Conservation (phyloP, 2,329 filamentous ascomycete species). For the Helotiales sp. region DNA sequence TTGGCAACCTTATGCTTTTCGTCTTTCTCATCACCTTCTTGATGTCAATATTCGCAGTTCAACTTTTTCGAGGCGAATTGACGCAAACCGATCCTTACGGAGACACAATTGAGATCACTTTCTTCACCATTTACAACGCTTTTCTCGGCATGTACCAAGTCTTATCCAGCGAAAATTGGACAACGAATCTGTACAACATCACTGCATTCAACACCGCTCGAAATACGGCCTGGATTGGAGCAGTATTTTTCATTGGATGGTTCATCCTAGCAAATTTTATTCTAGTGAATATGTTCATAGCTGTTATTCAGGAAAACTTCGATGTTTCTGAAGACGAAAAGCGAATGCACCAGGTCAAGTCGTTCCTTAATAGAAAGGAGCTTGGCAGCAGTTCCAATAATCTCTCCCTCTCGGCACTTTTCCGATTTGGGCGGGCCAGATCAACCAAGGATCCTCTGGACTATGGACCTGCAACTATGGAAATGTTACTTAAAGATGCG, state of each 20-base stretch:
- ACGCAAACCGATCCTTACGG: conserved; percentile 66
- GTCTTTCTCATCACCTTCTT: conserved; percentile 96
- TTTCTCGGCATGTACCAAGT: conserved; percentile 99
- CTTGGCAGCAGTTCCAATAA: conserved; percentile 74
- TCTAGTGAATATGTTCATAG: conserved; percentile 99
- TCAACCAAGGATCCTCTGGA: conserved; percentile 82
- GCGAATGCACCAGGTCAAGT: conserved; percentile 92
- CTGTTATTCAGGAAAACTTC: conserved; percentile 99
- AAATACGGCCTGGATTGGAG: conserved; percentile 89
- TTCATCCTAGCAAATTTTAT: conserved; percentile 96
- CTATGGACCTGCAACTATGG: conserved; percentile 88
- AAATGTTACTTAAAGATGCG: conserved; percentile 95
- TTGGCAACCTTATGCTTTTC: conserved; percentile 93
- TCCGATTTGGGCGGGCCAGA: conserved; percentile 63
- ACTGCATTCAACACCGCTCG: conserved; percentile 69
- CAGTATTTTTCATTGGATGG: conserved; percentile 90
- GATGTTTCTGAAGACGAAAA: conserved; percentile 99
- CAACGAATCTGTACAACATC: conserved; percentile 80
- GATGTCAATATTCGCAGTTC: conserved; percentile 88
- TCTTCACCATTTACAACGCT: conserved; percentile 90
- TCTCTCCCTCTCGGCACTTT: conserved; percentile 74
- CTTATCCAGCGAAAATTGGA: conserved; percentile 96
- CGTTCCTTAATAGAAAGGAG: conserved; percentile 91
- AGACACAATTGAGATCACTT: conserved; percentile 71
- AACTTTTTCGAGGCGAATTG: conserved; percentile 89